A percentile compares a stretch with the other conserved stretches of the same genome.
These are phyloP conservation scores for Medicago ruthenica DNA, from an alignment of 306 rosid species.

Conservation along the genomic window DNA sequence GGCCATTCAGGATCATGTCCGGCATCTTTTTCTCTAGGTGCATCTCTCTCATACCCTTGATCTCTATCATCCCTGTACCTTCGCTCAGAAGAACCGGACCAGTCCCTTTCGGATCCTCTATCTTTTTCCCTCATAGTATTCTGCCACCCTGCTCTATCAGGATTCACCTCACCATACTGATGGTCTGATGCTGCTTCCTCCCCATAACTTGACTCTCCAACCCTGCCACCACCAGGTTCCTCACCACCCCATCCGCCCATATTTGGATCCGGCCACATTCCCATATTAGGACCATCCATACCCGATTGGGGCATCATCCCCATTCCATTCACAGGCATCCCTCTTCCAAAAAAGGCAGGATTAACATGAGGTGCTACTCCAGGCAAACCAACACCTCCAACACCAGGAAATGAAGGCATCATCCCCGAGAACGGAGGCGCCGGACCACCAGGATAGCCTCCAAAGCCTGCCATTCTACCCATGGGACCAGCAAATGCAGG, in stretches of 20 bases:
- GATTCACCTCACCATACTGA: conserved; percentile 86
- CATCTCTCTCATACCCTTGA: conserved; percentile 76
- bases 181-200: conserved; percentile 98
- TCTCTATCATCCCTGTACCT: conserved; percentile 91
- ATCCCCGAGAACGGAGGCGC: conserved; percentile 86
- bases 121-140: conserved; percentile 86
- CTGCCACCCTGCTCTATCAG: conserved; percentile 87
- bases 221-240: conserved; percentile 89
- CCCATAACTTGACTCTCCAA: conserved; percentile 93
- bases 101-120: conserved; percentile 90
- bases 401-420: conserved; percentile 79
- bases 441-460: conserved; percentile 95
- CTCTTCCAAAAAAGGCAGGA: conserved; percentile 97
- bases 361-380: conserved; percentile 98
- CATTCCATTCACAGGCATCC: conserved; percentile 96
- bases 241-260: conserved; percentile 97
- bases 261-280: conserved; percentile 96
- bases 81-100: conserved; percentile 93
- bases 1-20: conserved; percentile 76
- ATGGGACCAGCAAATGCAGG: conserved; percentile 91
- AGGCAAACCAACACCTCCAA: conserved; percentile 88
- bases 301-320: conserved; percentile 93
- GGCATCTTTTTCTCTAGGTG: conserved; percentile 77
- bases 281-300: conserved; percentile 94
- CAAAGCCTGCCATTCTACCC: conserved; percentile 91